A percentile compares a stretch with the other conserved stretches of the same genome.
Evolutionary conservation across 2,329 filamentous ascomycete species (phyloP).

Genomic region (Fusarium vanettenii): DNA sequence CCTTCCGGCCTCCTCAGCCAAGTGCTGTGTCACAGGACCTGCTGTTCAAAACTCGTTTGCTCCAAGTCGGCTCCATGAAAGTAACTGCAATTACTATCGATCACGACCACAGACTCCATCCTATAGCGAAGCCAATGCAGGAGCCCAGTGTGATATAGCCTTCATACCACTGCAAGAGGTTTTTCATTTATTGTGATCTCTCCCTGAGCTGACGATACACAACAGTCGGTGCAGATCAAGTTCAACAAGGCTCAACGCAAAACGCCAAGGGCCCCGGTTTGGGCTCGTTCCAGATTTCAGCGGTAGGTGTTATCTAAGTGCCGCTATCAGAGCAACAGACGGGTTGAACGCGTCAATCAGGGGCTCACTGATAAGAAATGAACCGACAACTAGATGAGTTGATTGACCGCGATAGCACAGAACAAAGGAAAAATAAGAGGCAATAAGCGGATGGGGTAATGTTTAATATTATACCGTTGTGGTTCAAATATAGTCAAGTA

Average conservation of each 20-base stretch:
- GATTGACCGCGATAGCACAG: background rate
- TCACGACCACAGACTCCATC: background rate
- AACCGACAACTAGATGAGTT: background rate
- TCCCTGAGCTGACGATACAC: background rate
- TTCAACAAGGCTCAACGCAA: background rate
- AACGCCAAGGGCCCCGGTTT: background rate
- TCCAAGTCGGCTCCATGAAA: background rate
- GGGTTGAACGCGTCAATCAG: background rate
- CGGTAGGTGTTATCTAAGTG: background rate
- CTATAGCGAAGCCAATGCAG: background rate
- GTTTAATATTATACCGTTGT: background rate
- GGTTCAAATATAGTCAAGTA: background rate
- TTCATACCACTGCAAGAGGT: background rate
- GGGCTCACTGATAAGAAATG: background rate
- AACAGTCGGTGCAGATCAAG: background rate
- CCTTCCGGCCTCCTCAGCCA: slow-evolving; percentile 50
- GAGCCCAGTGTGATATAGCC: background rate
- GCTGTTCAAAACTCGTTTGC: background rate
- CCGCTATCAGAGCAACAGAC: background rate
- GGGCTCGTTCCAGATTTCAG: background rate
- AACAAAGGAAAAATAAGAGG: background rate
- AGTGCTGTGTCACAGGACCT: slow-evolving; percentile 39
- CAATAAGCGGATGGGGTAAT: background rate
- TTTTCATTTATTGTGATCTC: background rate
- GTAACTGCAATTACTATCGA: no score